A percentile compares a stretch with the other conserved stretches of the same genome.
phyloP scores from a whole-genome alignment of 2,329 filamentous ascomycete genomes.

The Aureobasidium sp. region DNA sequence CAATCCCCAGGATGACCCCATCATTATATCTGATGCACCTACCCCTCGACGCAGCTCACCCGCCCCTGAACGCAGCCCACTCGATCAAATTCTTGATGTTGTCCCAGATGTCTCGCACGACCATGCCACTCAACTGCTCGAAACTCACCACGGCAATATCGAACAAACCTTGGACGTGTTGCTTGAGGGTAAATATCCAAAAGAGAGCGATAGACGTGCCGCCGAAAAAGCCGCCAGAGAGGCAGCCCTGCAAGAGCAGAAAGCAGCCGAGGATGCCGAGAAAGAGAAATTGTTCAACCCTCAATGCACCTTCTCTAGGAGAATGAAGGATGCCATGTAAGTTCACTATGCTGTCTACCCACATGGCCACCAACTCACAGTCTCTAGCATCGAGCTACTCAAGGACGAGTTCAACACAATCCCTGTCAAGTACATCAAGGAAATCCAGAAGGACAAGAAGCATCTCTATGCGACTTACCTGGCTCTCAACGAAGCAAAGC shows the following conservation, averaged over 20 bases:
- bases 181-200: constrained; percentile 17
- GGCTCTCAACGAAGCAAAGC: constrained; percentile 20
- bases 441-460: constrained; percentile 21
- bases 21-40: background rate
- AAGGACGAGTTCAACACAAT: constrained; percentile 34
- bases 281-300: constrained; percentile 7
- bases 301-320: constrained; percentile 3
- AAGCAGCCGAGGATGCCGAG: constrained; percentile 17
- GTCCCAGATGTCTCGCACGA: constrained; percentile 27
- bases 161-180: constrained; percentile 21
- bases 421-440: constrained; percentile 27
- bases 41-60: background rate
- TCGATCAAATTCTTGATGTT: constrained; percentile 18
- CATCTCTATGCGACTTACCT: constrained; percentile 32
- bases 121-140: constrained; percentile 21
- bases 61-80: background rate
- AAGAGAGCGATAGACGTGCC: background rate
- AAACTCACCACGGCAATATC: constrained; percentile 12
- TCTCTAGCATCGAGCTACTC: constrained; percentile 20
- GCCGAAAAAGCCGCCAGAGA: constrained; percentile 21
- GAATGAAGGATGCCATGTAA: constrained; percentile 14
- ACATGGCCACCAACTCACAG: background rate
- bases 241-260: constrained; percentile 19
- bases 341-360: background rate
- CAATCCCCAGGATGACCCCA: background rate